Evolutionary conservation across 2,329 filamentous ascomycete species (phyloP).

Genomic region (Aspergillus melleus): DNA sequence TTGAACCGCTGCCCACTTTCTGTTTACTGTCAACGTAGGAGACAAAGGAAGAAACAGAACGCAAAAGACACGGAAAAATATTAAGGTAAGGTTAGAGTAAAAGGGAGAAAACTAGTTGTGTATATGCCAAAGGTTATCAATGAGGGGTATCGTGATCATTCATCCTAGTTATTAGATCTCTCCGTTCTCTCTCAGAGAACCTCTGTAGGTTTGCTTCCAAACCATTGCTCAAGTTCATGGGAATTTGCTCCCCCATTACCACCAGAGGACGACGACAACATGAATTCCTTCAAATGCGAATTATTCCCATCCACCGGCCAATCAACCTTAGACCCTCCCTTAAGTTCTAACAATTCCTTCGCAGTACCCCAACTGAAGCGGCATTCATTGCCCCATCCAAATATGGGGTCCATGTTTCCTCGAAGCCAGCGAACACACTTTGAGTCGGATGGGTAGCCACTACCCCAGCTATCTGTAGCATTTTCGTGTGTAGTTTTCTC

Average conservation of each 20-base stretch:
- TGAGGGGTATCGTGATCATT: neutral
- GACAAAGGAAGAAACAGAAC: no score
- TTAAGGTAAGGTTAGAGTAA: neutral
- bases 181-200: slow-evolving; percentile 58
- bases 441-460: slow-evolving; percentile 87
- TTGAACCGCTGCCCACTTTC: neutral
- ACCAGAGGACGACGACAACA: slow-evolving; percentile 46
- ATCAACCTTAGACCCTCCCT: slow-evolving; percentile 70
- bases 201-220: slow-evolving; percentile 68
- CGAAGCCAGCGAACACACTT: slow-evolving; percentile 80
- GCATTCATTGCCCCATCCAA: slow-evolving; percentile 92
- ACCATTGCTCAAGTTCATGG: slow-evolving; percentile 77
- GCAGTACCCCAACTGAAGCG: slow-evolving; percentile 95
- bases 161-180: slow-evolving; percentile 5
- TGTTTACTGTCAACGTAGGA: neutral
- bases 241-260: slow-evolving; percentile 43
- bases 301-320: slow-evolving; percentile 79
- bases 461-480: slow-evolving; percentile 68
- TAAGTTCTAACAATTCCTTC: slow-evolving; percentile 87
- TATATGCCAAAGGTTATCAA: neutral
- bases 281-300: slow-evolving; percentile 74
- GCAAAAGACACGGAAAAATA: neutral
- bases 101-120: neutral
- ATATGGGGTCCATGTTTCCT: slow-evolving; percentile 84
- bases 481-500: slow-evolving; percentile 32